These are phyloP conservation scores for Saitozyma sp. DNA, from an alignment of 768 basidiomycete species.

Conservation along the genomic window DNA sequence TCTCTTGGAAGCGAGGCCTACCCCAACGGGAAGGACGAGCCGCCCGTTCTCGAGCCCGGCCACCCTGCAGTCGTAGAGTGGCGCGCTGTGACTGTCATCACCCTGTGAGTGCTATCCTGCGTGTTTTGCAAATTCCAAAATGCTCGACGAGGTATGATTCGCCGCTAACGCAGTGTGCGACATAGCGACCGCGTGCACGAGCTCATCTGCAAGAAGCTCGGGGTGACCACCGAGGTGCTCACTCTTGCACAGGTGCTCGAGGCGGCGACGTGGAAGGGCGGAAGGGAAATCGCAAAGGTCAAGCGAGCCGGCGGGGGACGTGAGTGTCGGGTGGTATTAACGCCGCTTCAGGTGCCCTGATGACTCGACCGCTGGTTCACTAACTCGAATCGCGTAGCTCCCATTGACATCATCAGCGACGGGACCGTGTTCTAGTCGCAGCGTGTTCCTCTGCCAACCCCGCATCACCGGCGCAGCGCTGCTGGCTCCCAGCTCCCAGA, in stretches of 20 bases:
- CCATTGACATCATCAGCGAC: slow-evolving; percentile 21
- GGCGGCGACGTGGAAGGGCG: slow-evolving; percentile 95
- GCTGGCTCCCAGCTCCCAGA: too few species aligned
- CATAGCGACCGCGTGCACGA: slow-evolving; percentile 75
- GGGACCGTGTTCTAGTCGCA: slow-evolving; percentile 13
- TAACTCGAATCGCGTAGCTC: slow-evolving; percentile 3
- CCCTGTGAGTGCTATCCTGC: slow-evolving; percentile 63
- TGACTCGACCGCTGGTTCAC: too few species aligned
- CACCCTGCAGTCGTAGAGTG: slow-evolving; percentile 90
- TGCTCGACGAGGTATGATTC: not conserved
- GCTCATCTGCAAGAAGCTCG: slow-evolving; percentile 65
- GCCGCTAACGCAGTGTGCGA: not conserved
- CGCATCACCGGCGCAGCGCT: too few species aligned
- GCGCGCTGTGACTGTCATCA: slow-evolving; percentile 92
- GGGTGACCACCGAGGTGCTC: slow-evolving; percentile 60
- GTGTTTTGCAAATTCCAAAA: not conserved
- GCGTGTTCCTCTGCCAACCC: too few species aligned
- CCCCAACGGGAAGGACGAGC: slow-evolving; percentile 50
- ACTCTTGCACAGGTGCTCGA: slow-evolving; percentile 86
- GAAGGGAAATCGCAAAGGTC: slow-evolving; percentile 82
- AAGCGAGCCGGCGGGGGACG: slow-evolving; percentile 72
- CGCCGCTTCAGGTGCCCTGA: too few species aligned
- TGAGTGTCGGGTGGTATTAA: not conserved
- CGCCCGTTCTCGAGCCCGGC: slow-evolving; percentile 63
- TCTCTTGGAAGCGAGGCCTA: slow-evolving; percentile 55